phyloP scores from a whole-genome alignment of 2,329 filamentous ascomycete species.

The Fusarium pseudocircinatum region DNA sequence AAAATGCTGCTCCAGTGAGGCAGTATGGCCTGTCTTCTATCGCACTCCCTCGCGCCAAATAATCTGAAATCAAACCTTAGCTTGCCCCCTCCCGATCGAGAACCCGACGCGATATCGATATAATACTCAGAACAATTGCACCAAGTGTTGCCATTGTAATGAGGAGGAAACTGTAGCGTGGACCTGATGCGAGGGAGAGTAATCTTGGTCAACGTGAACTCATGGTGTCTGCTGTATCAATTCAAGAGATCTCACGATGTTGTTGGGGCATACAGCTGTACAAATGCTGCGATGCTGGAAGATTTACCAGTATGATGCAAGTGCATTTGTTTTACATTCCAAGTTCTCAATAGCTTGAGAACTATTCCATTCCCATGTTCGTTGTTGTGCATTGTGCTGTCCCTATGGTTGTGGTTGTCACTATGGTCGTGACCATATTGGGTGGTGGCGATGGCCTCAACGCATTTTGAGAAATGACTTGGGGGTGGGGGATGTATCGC shows the following conservation, averaged over 20 bases:
- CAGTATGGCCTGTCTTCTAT: background rate
- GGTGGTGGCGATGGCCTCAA: constrained; percentile 14
- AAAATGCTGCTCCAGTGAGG: background rate
- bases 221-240: background rate
- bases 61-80: background rate
- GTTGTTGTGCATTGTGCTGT: background rate
- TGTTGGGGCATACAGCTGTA: background rate
- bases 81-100: background rate
- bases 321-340: background rate
- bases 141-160: constrained; percentile 6
- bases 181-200: no score
- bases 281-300: background rate
- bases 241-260: no score
- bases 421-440: background rate
- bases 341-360: background rate
- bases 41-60: background rate
- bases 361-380: background rate
- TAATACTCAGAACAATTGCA: background rate
- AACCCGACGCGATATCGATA: background rate
- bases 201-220: background rate
- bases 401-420: background rate
- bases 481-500: background rate
- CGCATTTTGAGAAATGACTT: background rate
- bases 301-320: constrained; percentile 2
- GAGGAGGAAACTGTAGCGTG: background rate